Conservation (phyloP, 345 rosid species). For the Corchorus capsularis region DNA sequence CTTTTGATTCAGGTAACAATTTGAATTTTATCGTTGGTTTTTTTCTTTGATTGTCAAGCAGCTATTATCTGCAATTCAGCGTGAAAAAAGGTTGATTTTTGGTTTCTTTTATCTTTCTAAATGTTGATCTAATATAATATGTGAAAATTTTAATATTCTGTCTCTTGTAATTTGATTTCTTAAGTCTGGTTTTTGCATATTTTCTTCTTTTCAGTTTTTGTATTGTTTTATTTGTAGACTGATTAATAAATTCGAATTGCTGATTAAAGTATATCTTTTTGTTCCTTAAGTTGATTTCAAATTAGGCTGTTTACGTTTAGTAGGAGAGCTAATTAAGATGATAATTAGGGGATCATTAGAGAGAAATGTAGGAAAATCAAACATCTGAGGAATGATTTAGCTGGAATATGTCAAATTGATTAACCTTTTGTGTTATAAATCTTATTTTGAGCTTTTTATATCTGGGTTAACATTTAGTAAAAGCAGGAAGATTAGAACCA, state of each 20-base stretch:
- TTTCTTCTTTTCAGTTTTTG: background rate
- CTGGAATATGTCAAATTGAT: background rate
- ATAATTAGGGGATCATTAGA: background rate
- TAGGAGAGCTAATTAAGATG: background rate
- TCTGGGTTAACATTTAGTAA: background rate
- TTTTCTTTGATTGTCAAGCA: background rate
- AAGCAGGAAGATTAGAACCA: background rate
- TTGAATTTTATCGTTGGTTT: background rate
- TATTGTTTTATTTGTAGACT: background rate
- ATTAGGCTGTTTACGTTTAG: background rate
- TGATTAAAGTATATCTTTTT: background rate
- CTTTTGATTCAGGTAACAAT: background rate
- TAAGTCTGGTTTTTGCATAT: background rate
- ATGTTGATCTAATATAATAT: background rate
- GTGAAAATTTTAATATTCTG: background rate
- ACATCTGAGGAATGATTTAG: slow-evolving; percentile 6
- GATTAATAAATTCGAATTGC: background rate
- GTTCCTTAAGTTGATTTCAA: background rate
- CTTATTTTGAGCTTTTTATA: background rate
- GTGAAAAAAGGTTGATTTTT: background rate
- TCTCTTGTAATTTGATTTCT: background rate
- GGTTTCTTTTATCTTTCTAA: background rate
- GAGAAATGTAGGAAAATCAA: background rate
- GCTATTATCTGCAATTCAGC: background rate
- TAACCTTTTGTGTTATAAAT: background rate